These are phyloP conservation scores for Drechslera avenae DNA, from an alignment of 2,329 filamentous ascomycete species.

Conservation along the genomic window DNA sequence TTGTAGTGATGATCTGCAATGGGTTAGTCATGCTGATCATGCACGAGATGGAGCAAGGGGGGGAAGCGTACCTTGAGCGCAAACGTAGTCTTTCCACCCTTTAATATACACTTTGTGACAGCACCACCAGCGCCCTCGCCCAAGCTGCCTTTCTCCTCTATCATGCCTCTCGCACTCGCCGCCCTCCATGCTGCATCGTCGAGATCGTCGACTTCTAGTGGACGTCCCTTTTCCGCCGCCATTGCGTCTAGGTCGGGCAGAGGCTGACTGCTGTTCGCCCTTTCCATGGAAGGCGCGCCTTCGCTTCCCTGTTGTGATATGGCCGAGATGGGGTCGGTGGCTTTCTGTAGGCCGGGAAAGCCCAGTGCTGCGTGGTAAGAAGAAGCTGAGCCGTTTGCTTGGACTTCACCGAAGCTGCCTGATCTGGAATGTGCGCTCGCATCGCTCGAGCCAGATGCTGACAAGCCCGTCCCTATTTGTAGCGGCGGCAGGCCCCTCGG, in stretches of 20 bases:
- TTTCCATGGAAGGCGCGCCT: constrained; percentile 72
- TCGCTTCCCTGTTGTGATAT: constrained; percentile 79
- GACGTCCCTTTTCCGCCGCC: constrained; percentile 79
- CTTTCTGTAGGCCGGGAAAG: constrained; percentile 74
- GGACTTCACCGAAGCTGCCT: constrained; percentile 82
- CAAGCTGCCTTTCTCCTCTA: constrained; percentile 84
- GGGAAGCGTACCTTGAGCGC: constrained; percentile 76
- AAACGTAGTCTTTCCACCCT: constrained; percentile 91
- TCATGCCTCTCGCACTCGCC: constrained; percentile 84
- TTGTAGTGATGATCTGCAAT: constrained; percentile 87
- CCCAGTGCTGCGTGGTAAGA: constrained; percentile 78
- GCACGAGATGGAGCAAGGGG: background rate
- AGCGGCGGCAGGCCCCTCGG: constrained; percentile 59
- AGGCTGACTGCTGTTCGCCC: constrained; percentile 79
- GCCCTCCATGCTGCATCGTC: constrained; percentile 96
- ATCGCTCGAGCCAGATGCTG: constrained; percentile 78
- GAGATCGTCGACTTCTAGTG: constrained; percentile 88
- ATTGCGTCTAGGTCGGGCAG: constrained; percentile 80
- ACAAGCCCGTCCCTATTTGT: constrained; percentile 59
- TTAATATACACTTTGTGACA: constrained; percentile 87
- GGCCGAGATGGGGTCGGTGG: constrained; percentile 82
- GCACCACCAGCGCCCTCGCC: constrained; percentile 96
- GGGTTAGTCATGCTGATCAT: background rate
- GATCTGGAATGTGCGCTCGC: constrained; percentile 81
- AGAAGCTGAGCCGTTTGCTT: constrained; percentile 83